Evolutionary conservation across 2,329 filamentous ascomycete genomes (phyloP), one percentile per base, ranked within the genome.

Genomic region (Alternaria arbusti): DNA sequence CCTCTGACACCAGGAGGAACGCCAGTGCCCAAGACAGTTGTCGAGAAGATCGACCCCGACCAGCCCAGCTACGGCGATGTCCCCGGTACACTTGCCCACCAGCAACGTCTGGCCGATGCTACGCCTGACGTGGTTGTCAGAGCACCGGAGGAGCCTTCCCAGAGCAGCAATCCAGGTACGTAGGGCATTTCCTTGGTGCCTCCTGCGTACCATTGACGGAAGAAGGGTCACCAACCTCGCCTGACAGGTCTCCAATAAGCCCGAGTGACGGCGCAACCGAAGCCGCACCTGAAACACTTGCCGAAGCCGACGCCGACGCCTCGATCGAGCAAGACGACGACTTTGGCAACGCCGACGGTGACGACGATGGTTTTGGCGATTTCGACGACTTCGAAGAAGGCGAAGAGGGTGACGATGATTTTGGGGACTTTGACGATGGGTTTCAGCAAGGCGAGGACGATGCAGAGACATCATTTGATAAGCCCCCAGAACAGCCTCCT

Each of bases 351-450:
- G 78, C 76, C 25, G 83, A 88, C 72, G 90, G 92, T 73, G 93
- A 69, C 36, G 67, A 69, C 45, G 69, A 70, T 59, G 67, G 67
- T 12, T 70, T 70, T 69, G 72, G 68, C 66, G 90, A 92, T 73
- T 92, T 92, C 80, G 89, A 89, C 75, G 86, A 90, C 65, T 88
- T 89, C 74, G 84, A 85, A 73, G 81, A 84, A 69, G 82, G 87
- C 67, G 83, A 83, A 57, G 78, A 80, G 45, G 83, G 76, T 49
- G 67, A 68, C 40, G 61, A 59, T 52, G 84, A 85, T 72, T 85
- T 85, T 80, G 84, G 83, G 65, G 84, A 85, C 72, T 85, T 86
- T 73, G 84, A 84, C 70, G 83, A 83, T 74, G 80, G 78, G 64
- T 81, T 82, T 76, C 78, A 78, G 71, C 76, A 80, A 71, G 76